Base-by-base conservation (phyloP, 768 basidiomycete species). In the Leccinum arenicola region DNA sequence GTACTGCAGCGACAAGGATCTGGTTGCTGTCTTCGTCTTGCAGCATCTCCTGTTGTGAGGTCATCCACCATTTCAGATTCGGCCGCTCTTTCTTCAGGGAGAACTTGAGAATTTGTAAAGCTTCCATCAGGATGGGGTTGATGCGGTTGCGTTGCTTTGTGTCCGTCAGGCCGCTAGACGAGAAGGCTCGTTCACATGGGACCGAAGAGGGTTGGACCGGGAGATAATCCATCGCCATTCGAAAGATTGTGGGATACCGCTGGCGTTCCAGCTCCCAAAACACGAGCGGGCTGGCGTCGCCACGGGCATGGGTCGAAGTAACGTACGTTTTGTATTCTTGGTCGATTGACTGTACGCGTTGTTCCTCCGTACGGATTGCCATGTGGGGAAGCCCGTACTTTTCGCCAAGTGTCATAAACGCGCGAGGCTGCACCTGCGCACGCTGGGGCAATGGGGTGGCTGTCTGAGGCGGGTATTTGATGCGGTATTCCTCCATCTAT, bases 191-290 rank as follows among this genome's bases (percentile, higher is more conserved):
- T 47, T 47, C 48, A 43, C 53, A 59, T 14, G 48, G 35, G 4
- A 59, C 23, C 1, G 36, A 17, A 1, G 29, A 54, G 4, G 58
- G 67, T 54, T 74, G 72, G 8, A 31, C 9, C 6, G 29, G 49
- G 15, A 74, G 62, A 11, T 71, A 60, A 54, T 72, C 45, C 50
- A 70, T 60, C 4, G 70, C 64, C 19, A 72, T 58, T 10, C 15
- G 25, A 38, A 61, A 73, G 2, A 74, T 50, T 0, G 59, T 54
- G 1, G 70, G 70, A 6, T 45, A 61, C 8, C 6, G 19, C 1
- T 43, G 35, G 1, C 6, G 14, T 10, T 56, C 35, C 40, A 61
- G 11, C 45, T 56, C 43, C 56, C 55, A 61, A 21, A 61, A 61
- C 0, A 3, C 45, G 1, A 61, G 25, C 4, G 60, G 45, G 15